phyloP scores from a whole-genome alignment of 169 alveolate species.

The Plasmodium coatneyi region DNA sequence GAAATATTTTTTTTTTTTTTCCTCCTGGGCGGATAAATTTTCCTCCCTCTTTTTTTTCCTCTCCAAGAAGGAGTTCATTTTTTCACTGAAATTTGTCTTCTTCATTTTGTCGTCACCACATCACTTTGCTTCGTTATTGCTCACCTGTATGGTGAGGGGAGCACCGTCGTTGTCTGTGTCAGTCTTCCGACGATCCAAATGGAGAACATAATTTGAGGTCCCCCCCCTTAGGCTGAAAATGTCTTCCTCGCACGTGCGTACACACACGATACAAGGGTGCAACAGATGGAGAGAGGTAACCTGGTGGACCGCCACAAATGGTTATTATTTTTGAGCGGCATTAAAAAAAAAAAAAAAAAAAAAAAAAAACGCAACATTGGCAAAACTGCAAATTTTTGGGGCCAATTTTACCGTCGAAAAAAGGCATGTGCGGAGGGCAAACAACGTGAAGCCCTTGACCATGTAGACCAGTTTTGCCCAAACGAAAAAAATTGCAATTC shows the following conservation, averaged over 20 bases:
- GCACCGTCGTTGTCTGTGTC: background rate
- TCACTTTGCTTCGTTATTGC: background rate
- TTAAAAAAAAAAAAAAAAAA: background rate
- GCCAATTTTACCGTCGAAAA: background rate
- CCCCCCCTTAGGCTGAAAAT: background rate
- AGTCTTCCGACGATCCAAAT: background rate
- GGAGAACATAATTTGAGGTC: background rate
- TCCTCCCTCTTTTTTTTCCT: constrained; percentile 27
- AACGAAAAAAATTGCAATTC: background rate
- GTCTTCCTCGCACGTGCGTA: background rate
- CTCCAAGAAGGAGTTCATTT: background rate
- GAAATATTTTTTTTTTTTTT: constrained; percentile 19
- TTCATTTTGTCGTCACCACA: background rate
- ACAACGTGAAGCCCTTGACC: background rate
- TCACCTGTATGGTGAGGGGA: background rate
- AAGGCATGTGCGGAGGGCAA: background rate
- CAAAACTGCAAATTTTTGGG: background rate
- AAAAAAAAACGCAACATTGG: background rate
- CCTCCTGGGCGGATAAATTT: background rate
- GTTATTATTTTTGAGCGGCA: background rate
- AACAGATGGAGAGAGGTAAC: background rate
- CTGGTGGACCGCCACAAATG: background rate
- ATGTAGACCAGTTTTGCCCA: background rate
- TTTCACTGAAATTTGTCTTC: constrained; percentile 10
- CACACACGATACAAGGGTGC: background rate